Evolutionary conservation across 2,329 filamentous ascomycete species (phyloP).

Genomic region (Chrysoporthe cubensis): DNA sequence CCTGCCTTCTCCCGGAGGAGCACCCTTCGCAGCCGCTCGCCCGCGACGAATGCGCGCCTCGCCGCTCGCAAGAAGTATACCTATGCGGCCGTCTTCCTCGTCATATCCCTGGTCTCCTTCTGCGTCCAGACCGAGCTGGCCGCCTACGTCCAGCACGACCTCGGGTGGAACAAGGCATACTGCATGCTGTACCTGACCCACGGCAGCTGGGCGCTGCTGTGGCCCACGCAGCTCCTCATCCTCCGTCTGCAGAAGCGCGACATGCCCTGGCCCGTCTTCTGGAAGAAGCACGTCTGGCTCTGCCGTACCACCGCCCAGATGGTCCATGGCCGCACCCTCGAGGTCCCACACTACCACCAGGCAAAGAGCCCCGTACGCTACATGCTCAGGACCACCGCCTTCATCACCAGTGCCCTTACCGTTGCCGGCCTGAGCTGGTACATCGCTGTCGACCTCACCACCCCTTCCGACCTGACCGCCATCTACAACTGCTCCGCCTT

Average conservation of each 20-base stretch:
- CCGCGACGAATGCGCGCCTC: conserved; percentile 64
- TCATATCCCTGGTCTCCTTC: conserved; percentile 83
- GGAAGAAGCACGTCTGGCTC: conserved; percentile 64
- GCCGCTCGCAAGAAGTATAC: conserved; percentile 83
- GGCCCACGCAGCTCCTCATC: conserved; percentile 81
- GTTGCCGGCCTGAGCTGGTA: conserved; percentile 95
- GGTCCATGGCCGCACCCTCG: conserved; percentile 79
- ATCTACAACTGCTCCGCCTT: conserved; percentile 99
- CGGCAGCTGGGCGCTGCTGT: conserved; percentile 88
- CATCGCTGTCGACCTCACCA: conserved; percentile 90
- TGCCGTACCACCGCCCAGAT: conserved; percentile 69
- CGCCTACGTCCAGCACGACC: conserved; percentile 88
- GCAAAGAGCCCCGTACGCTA: conserved; percentile 61
- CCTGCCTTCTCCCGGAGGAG: conserved; percentile 58
- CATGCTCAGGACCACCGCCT: conserved; percentile 76
- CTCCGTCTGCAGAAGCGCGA: conserved; percentile 79
- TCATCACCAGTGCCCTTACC: conserved; percentile 84
- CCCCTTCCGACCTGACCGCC: conserved; percentile 88
- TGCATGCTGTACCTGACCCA: conserved; percentile 99
- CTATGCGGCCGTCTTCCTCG: conserved; percentile 82
- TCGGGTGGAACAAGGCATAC: conserved; percentile 98
- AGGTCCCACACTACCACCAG: conserved; percentile 55
- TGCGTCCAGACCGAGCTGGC: conserved; percentile 95
- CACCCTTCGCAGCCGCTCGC: conserved; percentile 77
- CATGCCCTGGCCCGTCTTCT: conserved; percentile 82